Evolutionary conservation across 305 asterid species (phyloP), one percentile per base, ranked within the genome.

Genomic region (Solanum aculeatissimum): DNA sequence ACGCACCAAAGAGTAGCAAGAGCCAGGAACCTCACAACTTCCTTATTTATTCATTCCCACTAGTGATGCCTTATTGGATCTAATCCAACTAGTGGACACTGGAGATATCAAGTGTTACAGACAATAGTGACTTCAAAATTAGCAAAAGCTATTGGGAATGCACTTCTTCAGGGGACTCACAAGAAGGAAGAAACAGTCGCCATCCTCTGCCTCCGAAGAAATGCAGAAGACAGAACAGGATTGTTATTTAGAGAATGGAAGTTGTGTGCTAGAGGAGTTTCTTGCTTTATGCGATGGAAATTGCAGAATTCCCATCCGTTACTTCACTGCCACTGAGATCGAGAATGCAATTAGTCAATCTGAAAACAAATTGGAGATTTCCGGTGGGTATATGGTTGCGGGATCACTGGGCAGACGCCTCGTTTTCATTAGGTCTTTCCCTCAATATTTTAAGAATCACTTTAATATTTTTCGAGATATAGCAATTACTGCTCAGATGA

Each of bases 401-500:
- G 85, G 85, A 9, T 82, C 4, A 19, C 9, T 69, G 6, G 49
- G 12, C 35, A 53, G 38, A 16, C 51, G 27, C 32, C 80, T 29
- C 35, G 27, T 68, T 29, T 83, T 68, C 1, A 23, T 69, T 16
- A 83, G 57, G 21, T 58, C 23, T 6, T 38, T 63, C 55, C 71
- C 23, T 55, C 18, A 9, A 21, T 7, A n/a, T 69, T 32, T 70
- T 16, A 15, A 16, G 21, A 51, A 66, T 40, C 21, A 10, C 16
- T 47, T 7, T 4, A 45, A 23, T 55, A 58, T 45, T 12, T 57
- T 35, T 82, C 74, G 78, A 6, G 83, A 87, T 35, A 74, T 84
- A 19, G 85, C 72, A 8, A 45, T 82, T 51, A 63, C 77, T 13
- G 66, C 85, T 15, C 82, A 62, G 38, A 74, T 84, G 87, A 80